Evolutionary conservation across 352 stramenopile species (phyloP).

Genomic region (Globisporangium apiculatum): DNA sequence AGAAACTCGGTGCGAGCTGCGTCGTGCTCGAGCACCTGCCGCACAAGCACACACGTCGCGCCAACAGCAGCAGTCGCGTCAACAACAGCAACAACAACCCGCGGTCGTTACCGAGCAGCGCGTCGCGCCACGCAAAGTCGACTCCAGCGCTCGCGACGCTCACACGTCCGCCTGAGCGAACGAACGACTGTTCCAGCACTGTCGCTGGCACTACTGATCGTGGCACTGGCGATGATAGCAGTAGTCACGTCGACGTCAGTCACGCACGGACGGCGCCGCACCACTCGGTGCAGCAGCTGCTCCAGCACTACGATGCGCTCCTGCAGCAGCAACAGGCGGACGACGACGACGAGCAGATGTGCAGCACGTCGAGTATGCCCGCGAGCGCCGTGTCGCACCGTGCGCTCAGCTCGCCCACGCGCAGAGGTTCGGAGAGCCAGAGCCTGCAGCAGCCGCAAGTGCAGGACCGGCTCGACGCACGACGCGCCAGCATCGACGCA

Average conservation of each 20-base stretch:
- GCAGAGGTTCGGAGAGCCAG: not conserved
- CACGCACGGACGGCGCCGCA: conserved; percentile 1
- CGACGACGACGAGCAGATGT: conserved; percentile 20
- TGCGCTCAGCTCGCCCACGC: not conserved
- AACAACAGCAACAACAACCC: too few relatives aligned
- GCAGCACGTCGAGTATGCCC: conserved; percentile 15
- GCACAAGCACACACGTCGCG: not conserved
- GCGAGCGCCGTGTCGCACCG: conserved; percentile 5
- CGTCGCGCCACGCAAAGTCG: not conserved
- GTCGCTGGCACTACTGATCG: too few relatives aligned
- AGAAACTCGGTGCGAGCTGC: conserved; percentile 52
- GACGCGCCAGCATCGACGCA: too few relatives aligned
- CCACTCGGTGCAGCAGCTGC: conserved; percentile 29
- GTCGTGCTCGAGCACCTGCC: conserved; percentile 36
- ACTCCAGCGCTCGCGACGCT: conserved; percentile 1
- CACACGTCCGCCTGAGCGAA: too few relatives aligned
- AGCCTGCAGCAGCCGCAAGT: too few relatives aligned
- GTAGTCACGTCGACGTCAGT: too few relatives aligned
- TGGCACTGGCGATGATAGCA: too few relatives aligned
- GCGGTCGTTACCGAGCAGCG: not conserved
- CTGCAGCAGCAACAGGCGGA: conserved; percentile 19
- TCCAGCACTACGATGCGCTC: conserved; percentile 40
- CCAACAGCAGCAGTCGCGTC: not conserved
- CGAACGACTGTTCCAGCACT: too few relatives aligned
- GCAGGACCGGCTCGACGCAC: too few relatives aligned